These are phyloP conservation scores for Reutealis trisperma DNA, from an alignment of 345 rosid species.

Conservation along the genomic window DNA sequence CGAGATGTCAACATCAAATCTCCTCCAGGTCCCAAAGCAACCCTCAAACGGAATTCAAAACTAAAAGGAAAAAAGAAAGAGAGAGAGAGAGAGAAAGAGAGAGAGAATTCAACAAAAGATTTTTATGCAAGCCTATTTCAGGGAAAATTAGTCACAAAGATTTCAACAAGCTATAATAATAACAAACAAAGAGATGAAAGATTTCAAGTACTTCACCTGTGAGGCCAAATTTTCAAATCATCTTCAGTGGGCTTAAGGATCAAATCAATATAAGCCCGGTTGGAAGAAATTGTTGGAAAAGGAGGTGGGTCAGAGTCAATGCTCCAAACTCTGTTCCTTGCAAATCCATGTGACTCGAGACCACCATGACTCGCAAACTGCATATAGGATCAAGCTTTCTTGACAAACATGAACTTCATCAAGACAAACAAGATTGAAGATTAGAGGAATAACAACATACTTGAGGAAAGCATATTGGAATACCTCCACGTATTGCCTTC, in stretches of 20 bases:
- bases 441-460: conserved; percentile 40
- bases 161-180: neutral
- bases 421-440: conserved; percentile 23
- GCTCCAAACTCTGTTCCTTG: conserved; percentile 86
- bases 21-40: conserved; percentile 78
- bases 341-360: conserved; percentile 86
- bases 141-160: neutral
- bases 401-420: conserved; percentile 14
- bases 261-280: conserved; percentile 64
- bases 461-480: conserved; percentile 95
- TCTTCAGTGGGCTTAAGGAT: conserved; percentile 81
- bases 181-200: neutral
- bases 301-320: conserved; percentile 74
- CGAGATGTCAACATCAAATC: conserved; percentile 86
- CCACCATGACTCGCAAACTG: conserved; percentile 78
- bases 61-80: conserved; percentile 34
- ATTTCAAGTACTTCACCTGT: conserved; percentile 50
- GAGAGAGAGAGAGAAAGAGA: neutral
- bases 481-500: conserved; percentile 94
- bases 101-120: neutral
- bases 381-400: conserved; percentile 22
- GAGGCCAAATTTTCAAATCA: conserved; percentile 81
- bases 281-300: conserved; percentile 51
- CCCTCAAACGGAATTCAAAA: conserved; percentile 87
- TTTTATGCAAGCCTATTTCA: neutral